Evolutionary conservation across 495 filamentous ascomycete species (phyloP).

Genomic region (Rhizodiscina lignyota): DNA sequence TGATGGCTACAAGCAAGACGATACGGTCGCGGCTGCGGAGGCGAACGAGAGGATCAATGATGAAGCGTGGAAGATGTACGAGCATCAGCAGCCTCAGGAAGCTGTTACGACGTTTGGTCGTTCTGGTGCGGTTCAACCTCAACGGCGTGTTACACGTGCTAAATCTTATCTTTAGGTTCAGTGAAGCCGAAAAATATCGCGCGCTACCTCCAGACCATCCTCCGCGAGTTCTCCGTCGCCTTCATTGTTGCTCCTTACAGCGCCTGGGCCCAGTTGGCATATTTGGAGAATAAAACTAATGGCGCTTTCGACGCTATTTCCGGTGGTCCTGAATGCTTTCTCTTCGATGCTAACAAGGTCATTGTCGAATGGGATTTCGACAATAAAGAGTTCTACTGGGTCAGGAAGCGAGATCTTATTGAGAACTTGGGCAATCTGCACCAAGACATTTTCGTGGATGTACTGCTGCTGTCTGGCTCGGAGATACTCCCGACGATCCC

Average conservation of each 20-base stretch:
- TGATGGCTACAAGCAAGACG: conserved; percentile 53
- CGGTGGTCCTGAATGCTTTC: conserved; percentile 70
- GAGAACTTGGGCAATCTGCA: conserved; percentile 50
- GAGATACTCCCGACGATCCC: conserved; percentile 65
- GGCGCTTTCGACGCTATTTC: conserved; percentile 62
- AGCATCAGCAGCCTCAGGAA: conserved; percentile 55
- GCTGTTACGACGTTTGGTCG: conserved; percentile 71
- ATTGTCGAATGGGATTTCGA: conserved; percentile 66
- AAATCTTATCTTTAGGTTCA: conserved; percentile 5
- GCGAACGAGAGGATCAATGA: conserved; percentile 17
- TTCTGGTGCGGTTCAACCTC: conserved; percentile 35
- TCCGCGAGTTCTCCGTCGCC: conserved; percentile 49
- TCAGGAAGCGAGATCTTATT: conserved; percentile 54
- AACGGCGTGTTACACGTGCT: conserved; percentile 7
- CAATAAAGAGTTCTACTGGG: conserved; percentile 44
- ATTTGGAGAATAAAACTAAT: conserved; percentile 53
- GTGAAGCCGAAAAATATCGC: conserved; percentile 12
- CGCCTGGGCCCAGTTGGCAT: conserved; percentile 77
- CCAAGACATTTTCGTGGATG: conserved; percentile 63
- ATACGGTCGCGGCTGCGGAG: conserved; percentile 31
- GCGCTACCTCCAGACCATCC: conserved; percentile 43
- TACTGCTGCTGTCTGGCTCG: conserved; percentile 69
- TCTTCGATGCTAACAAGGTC: conserved; percentile 73
- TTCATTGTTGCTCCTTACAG: conserved; percentile 84
- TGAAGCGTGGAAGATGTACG: conserved; percentile 78